A percentile compares a stretch with the other conserved stretches of the same genome.
phyloP scores from a whole-genome alignment of 345 rosid species.

The Laguncularia racemosa region DNA sequence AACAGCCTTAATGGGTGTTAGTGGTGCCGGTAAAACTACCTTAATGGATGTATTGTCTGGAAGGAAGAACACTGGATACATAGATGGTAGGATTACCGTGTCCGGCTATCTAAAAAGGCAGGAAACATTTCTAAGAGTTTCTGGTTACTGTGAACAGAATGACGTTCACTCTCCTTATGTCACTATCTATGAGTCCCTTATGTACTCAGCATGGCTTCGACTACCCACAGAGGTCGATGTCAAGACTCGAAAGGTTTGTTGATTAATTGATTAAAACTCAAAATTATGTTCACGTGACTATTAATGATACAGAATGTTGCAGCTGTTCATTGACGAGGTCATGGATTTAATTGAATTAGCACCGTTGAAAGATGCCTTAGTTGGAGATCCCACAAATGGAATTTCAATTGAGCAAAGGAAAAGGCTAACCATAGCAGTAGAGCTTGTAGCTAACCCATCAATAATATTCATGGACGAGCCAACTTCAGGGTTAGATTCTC shows the following conservation, averaged over 20 bases:
- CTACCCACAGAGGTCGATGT: slow-evolving; percentile 6
- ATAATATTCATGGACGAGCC: slow-evolving; percentile 27
- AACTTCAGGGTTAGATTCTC: slow-evolving; percentile 20
- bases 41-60: slow-evolving; percentile 20
- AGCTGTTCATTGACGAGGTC: slow-evolving; percentile 13
- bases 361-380: slow-evolving; percentile 12
- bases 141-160: slow-evolving; percentile 15
- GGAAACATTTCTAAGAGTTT: slow-evolving; percentile 10
- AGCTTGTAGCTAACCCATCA: slow-evolving; percentile 21
- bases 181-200: slow-evolving; percentile 15
- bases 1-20: slow-evolving; percentile 24
- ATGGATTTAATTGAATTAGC: slow-evolving; percentile 16
- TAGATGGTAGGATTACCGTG: slow-evolving; percentile 13
- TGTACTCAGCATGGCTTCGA: slow-evolving; percentile 18
- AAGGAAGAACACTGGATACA: slow-evolving; percentile 14
- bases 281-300: not conserved
- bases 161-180: slow-evolving; percentile 16
- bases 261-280: not conserved
- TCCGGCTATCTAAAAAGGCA: slow-evolving; percentile 12
- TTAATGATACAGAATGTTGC: not conserved
- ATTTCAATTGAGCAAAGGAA: slow-evolving; percentile 20
- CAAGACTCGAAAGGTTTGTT: slow-evolving; percentile 12
- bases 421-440: slow-evolving; percentile 19
- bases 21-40: slow-evolving; percentile 26
- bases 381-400: slow-evolving; percentile 14